These are phyloP conservation scores for Capsella rubella DNA, from an alignment of 441 rosid species.

Conservation along the genomic window DNA sequence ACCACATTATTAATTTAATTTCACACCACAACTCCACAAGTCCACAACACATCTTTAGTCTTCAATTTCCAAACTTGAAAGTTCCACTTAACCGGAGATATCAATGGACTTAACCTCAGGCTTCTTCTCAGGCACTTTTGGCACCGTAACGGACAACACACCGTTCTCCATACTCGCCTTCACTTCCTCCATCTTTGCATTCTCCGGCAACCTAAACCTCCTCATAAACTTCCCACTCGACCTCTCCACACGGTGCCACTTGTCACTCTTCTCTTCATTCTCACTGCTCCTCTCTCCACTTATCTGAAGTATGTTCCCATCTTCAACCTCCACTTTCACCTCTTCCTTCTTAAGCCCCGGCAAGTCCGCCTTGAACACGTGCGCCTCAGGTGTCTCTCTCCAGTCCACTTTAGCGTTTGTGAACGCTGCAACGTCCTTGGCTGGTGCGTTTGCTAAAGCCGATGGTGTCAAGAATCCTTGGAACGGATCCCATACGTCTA, in stretches of 20 bases:
- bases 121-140: conserved; percentile 48
- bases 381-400: conserved; percentile 57
- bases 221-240: conserved; percentile 53
- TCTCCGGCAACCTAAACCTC: conserved; percentile 58
- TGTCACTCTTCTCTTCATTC: conserved; percentile 54
- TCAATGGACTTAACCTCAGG: conserved; percentile 51
- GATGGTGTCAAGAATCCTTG: conserved; percentile 31
- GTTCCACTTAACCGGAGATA: conserved; percentile 40
- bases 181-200: conserved; percentile 49
- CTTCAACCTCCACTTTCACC: conserved; percentile 57
- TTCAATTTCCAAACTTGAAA: neutral
- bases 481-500: conserved; percentile 51
- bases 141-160: conserved; percentile 48
- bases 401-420: conserved; percentile 49
- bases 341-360: conserved; percentile 59
- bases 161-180: conserved; percentile 60
- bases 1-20: neutral
- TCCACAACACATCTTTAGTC: neutral
- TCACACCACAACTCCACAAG: neutral
- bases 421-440: conserved; percentile 42
- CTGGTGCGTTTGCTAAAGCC: neutral
- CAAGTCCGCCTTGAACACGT: conserved; percentile 56
- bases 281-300: conserved; percentile 55
- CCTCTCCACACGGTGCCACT: conserved; percentile 56
- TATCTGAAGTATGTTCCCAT: conserved; percentile 52